A percentile compares a stretch with the other conserved stretches of the same genome.
Conservation (phyloP, 2,329 filamentous ascomycete species). For the Dactylellina cionopaga region DNA sequence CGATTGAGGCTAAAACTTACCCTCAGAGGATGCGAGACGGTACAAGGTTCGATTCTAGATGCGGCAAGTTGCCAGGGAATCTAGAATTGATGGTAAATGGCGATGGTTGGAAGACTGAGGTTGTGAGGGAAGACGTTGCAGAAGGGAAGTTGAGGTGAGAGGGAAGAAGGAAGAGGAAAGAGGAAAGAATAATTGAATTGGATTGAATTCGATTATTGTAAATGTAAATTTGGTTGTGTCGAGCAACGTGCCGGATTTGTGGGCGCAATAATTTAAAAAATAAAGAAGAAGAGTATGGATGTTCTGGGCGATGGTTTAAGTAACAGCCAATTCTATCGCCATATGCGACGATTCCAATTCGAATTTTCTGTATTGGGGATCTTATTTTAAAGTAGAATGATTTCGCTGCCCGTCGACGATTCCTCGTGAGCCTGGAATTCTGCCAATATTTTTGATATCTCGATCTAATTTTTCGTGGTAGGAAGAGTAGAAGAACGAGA, state of each 20-base stretch:
- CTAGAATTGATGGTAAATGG: slow-evolving; percentile 3
- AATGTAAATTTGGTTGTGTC: slow-evolving; percentile 41
- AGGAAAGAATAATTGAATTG: slow-evolving; percentile 12
- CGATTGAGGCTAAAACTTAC: not conserved
- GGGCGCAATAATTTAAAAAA: not conserved
- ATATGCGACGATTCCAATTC: too few relatives aligned
- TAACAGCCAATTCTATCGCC: not conserved
- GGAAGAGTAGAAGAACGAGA: too few relatives aligned
- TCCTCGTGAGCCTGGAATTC: slow-evolving; percentile 11
- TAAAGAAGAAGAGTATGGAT: not conserved
- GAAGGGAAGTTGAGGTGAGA: not conserved
- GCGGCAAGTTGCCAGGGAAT: slow-evolving; percentile 39
- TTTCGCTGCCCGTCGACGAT: slow-evolving; percentile 2
- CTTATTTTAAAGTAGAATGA: not conserved
- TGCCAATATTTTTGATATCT: not conserved
- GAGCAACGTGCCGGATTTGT: slow-evolving; percentile 44
- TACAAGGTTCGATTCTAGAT: slow-evolving; percentile 19
- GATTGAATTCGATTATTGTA: not conserved
- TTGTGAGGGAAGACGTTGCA: too few relatives aligned
- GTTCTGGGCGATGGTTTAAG: not conserved
- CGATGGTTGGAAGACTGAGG: not conserved
- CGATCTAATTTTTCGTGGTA: not conserved
- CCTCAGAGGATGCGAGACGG: slow-evolving; percentile 20
- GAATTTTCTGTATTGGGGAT: not conserved
- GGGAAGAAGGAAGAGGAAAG: slow-evolving; percentile 10